phyloP scores from a whole-genome alignment of 2,329 filamentous ascomycete genomes.

The Tympanopsis confertula region DNA sequence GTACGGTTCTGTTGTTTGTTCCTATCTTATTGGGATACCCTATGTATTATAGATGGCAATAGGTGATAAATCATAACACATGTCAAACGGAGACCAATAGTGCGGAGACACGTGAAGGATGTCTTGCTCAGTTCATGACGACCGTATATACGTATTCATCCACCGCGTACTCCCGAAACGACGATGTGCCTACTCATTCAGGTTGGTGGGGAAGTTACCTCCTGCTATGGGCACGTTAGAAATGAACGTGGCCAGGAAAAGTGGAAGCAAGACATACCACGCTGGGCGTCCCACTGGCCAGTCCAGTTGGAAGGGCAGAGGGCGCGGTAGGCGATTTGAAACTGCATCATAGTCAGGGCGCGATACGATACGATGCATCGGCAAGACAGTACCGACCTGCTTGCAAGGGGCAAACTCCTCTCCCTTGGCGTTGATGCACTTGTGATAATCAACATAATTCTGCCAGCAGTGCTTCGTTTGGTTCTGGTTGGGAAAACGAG shows the following conservation, averaged over 20 bases:
- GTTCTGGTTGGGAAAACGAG: slow-evolving; percentile 1
- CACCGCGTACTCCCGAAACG: neutral
- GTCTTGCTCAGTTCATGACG: no score
- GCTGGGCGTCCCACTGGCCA: slow-evolving; percentile 91
- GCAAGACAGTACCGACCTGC: slow-evolving; percentile 51
- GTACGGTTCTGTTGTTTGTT: neutral
- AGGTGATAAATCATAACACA: no score
- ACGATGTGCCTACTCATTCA: slow-evolving; percentile 38
- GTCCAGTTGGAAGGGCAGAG: slow-evolving; percentile 94
- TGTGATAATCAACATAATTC: slow-evolving; percentile 99
- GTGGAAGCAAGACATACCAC: slow-evolving; percentile 52
- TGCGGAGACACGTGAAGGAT: no score
- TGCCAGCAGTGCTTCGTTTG: slow-evolving; percentile 99
- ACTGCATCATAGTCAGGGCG: slow-evolving; percentile 53
- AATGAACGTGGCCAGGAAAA: neutral
- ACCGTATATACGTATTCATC: neutral
- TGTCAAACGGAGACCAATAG: no score
- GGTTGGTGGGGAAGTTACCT: slow-evolving; percentile 56
- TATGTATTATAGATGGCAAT: no score
- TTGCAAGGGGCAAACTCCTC: slow-evolving; percentile 96
- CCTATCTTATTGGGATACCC: no score
- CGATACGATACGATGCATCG: neutral
- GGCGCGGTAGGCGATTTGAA: slow-evolving; percentile 91
- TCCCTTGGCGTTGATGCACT: slow-evolving; percentile 96
- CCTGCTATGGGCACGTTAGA: slow-evolving; percentile 36